Base-by-base conservation (phyloP, 116 monocot species). In the Zostera marina region DNA sequence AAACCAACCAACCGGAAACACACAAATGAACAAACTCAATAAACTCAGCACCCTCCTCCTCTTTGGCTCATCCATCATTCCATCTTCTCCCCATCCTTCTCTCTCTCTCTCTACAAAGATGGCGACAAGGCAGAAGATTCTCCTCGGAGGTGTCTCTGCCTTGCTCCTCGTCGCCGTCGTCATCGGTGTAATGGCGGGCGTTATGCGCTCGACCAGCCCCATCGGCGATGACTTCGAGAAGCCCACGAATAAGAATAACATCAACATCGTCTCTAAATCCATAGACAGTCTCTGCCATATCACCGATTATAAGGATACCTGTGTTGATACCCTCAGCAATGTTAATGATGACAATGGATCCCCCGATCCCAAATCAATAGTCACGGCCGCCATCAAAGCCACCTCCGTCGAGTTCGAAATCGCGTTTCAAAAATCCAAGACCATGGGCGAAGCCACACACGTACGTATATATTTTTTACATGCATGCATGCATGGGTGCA, bases 271-370 rank as follows among this genome's bases (percentile, higher is more conserved):
- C 11, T 44, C 71, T 2, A 78, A 69, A 54, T 68, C 71, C 24
- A 19, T 84, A 53, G 11, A 60, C 11, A 60, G 67, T 21, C 47
- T 85, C 22, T 91, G 91, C 60, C 57, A 72, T 11, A 15, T 69
- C n/a, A 85, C 91, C 1, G 66, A 72, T 63, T 82, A 81, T 63
- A 63, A 64, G 20, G 75, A 72, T 0, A 32, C 70, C 40, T 91
- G 91, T 45, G 60, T 70, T 69, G 41, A 22, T 12, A 76, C 70
- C 61, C 66, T 92, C 42, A 21, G 58, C 41, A 4, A 24, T 11
- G 41, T 39, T 17, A 0, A 56, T 14, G 17, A 64, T 66, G 53
- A 16, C 60, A 38, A 81, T 76, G 12, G 47, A n/a, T 11, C 56
- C 5, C 49, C 73, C 1, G 46, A 59, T 38, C 70, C 73, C 59